Evolutionary conservation across 2,329 filamentous ascomycete species (phyloP).

Genomic region (Claviceps quebecensis): DNA sequence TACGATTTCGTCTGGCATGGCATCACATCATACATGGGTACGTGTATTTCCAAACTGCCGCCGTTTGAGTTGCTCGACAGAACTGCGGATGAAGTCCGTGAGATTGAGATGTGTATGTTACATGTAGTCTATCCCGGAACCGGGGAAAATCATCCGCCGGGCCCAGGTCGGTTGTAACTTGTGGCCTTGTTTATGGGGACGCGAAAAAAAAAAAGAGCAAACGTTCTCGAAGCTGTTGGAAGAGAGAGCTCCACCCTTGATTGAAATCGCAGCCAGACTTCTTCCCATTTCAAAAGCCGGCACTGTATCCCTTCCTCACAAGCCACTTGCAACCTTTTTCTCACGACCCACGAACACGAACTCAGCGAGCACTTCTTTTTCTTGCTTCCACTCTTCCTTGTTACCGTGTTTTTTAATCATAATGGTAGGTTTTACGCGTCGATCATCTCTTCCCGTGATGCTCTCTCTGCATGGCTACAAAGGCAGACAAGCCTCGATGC

Average conservation of each 20-base stretch:
- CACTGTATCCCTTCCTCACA: background rate
- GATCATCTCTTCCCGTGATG: background rate
- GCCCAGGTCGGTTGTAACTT: conserved; percentile 3
- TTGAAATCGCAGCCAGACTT: background rate
- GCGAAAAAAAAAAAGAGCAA: conserved; percentile 17
- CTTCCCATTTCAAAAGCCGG: background rate
- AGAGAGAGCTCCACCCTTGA: conserved; percentile 19
- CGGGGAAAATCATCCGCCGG: conserved; percentile 20
- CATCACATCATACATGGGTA: too few relatives aligned
- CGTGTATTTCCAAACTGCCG: too few relatives aligned
- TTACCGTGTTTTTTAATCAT: conserved; percentile 10
- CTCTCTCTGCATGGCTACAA: background rate
- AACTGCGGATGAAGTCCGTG: too few relatives aligned
- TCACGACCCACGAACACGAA: background rate
- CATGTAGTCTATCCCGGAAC: conserved; percentile 13
- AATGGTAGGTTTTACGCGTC: conserved; percentile 13
- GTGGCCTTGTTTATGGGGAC: background rate
- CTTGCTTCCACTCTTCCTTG: background rate
- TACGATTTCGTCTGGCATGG: too few relatives aligned
- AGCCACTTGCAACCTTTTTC: conserved; percentile 1
- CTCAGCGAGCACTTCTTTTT: background rate
- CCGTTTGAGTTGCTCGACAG: too few relatives aligned
- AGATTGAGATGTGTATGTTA: too few relatives aligned
- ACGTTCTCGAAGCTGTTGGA: conserved; percentile 27
- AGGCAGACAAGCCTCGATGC: background rate